Evolutionary conservation across 208 protist genomes (phyloP), one percentile per base, ranked within the genome.

Genomic region (Leishmania tropica): DNA sequence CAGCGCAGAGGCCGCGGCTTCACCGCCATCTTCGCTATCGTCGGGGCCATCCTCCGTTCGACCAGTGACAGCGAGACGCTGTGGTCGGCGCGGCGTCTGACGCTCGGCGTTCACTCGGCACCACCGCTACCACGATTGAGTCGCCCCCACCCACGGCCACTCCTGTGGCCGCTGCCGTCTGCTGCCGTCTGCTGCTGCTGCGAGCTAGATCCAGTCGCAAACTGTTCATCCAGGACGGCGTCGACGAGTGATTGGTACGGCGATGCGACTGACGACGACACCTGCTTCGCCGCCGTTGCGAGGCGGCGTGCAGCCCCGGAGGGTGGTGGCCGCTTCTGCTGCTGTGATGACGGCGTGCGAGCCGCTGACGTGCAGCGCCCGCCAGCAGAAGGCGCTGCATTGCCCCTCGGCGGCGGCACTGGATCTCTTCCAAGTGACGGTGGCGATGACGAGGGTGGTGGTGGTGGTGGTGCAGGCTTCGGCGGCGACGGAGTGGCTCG

Each of bases 171-270:
- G 42, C 28, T 6, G 10, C 42, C 42, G 65, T n/a, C 17, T 7
- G 28, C 24, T 56, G 28, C 71, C 37, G 47, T 28, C 54, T 42
- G 45, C 51, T 42, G 45, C 75, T 65, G 54, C 19, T 11, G 37
- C 7, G 21, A 19, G 51, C 40, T 40, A 6, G 75, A 15, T 35
- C 7, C 40, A 13, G 17, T 13, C 13, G 28, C 19, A 19, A 60
- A 60, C 47, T 80, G 76, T 3, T 58, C 76, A 58, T 70, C 76
- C 64, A 80, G 76, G 24, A 80, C 62, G 45, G 37, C 76, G 31
- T 80, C 76, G 17, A 80, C 28, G 47, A 80, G 56, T 51, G 56
- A 58, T 62, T n/a, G 42, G 76, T 54, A 31, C 42, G 76, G 65
- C 42, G 76, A 68, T 71, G 60, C 75, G 62, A n/a, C 19, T 62